These are phyloP conservation scores for Digitaria exilis DNA, from an alignment of 202 grass and related monocot genomes.

Conservation along the genomic window DNA sequence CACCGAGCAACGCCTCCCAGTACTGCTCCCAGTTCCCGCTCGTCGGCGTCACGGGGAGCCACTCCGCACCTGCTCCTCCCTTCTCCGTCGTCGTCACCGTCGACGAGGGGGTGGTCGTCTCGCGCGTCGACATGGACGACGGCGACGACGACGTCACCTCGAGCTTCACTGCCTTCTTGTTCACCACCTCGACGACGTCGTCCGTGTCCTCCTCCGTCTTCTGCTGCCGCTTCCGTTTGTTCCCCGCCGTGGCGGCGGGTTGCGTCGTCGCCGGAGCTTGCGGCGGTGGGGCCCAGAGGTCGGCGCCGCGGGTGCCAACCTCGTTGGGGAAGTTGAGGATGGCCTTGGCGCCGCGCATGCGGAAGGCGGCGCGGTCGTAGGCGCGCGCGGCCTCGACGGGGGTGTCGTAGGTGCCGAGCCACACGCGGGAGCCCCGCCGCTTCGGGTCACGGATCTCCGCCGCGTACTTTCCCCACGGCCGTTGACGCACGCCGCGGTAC, in stretches of 20 bases:
- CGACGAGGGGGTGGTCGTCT: conserved; percentile 17
- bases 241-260: background rate
- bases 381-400: conserved; percentile 72
- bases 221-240: conserved; percentile 45
- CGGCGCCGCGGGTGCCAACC: conserved; percentile 42
- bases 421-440: conserved; percentile 63
- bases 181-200: conserved; percentile 36
- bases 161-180: conserved; percentile 45
- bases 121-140: conserved; percentile 1
- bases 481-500: conserved; percentile 65
- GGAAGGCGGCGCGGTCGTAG: conserved; percentile 79
- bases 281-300: background rate
- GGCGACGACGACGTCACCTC: conserved; percentile 7
- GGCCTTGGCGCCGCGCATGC: conserved; percentile 80
- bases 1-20: conserved; percentile 38
- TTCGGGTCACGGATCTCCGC: conserved; percentile 81
- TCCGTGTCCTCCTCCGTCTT: background rate
- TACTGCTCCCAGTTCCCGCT: conserved; percentile 42
- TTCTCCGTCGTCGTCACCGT: conserved; percentile 31
- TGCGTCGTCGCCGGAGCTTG: background rate
- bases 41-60: conserved; percentile 41
- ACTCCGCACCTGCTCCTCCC: background rate
- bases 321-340: conserved; percentile 96
- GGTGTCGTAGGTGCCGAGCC: conserved; percentile 89
- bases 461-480: conserved; percentile 68